phyloP scores from a whole-genome alignment of 2,329 filamentous ascomycete genomes.

The Aspergillus chevalieri region DNA sequence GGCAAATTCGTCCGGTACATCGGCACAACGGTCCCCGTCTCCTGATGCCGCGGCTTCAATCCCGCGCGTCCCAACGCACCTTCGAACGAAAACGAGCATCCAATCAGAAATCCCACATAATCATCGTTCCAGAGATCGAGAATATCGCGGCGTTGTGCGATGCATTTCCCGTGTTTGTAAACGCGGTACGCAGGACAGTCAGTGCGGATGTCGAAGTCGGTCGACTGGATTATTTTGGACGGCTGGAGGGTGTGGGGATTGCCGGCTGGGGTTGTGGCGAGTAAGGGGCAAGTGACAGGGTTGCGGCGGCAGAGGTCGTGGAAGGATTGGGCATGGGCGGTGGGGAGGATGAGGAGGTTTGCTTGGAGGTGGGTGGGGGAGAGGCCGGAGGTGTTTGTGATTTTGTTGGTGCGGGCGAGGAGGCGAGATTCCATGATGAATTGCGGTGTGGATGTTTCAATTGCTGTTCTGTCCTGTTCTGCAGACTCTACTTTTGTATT shows the following conservation, averaged over 20 bases:
- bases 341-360: constrained; percentile 57
- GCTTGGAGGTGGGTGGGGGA: constrained; percentile 55
- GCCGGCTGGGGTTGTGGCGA: constrained; percentile 46
- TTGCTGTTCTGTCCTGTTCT: too few relatives aligned
- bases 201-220: constrained; percentile 50
- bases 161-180: constrained; percentile 46
- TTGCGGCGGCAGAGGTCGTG: constrained; percentile 55
- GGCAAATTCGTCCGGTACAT: constrained; percentile 58
- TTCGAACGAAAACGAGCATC: constrained; percentile 61
- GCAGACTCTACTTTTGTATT: too few relatives aligned
- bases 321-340: constrained; percentile 53
- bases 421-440: constrained; percentile 36
- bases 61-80: constrained; percentile 47
- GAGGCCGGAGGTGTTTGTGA: constrained; percentile 49
- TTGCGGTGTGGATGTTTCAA: constrained; percentile 11
- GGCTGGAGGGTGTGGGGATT: constrained; percentile 17
- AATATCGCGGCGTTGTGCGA: constrained; percentile 40
- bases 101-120: constrained; percentile 58
- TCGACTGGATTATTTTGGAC: constrained; percentile 14
- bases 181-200: constrained; percentile 56
- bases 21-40: constrained; percentile 47
- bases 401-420: constrained; percentile 36
- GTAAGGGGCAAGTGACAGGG: constrained; percentile 56
- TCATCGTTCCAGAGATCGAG: constrained; percentile 49
- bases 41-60: constrained; percentile 48